Percentiles rank a stretch among this genome's conserved stretches.
These are phyloP conservation scores for Pseudogymnoascus sp. DNA, from an alignment of 2,329 filamentous ascomycete genomes.

Conservation along the genomic window DNA sequence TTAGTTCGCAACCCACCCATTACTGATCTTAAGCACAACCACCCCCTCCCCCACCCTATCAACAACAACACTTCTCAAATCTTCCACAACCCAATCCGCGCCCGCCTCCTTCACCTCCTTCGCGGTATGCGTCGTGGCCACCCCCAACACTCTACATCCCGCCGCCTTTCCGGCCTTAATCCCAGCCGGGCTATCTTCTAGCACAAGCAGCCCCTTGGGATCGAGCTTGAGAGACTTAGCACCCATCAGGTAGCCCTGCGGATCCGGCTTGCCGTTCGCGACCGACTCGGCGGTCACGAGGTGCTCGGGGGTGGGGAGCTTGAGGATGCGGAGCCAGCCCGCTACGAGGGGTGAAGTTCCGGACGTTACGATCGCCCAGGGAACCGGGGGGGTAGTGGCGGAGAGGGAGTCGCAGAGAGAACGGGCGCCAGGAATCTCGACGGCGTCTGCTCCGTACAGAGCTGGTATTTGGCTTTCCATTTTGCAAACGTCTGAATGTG, in stretches of 20 bases:
- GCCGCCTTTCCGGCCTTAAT: slow-evolving; percentile 63
- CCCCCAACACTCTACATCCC: slow-evolving; percentile 57
- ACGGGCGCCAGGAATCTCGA: slow-evolving; percentile 79
- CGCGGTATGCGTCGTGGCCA: slow-evolving; percentile 57
- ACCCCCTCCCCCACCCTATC: slow-evolving; percentile 29
- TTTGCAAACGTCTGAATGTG: slow-evolving; percentile 58
- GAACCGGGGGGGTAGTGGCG: slow-evolving; percentile 37
- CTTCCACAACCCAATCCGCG: slow-evolving; percentile 61
- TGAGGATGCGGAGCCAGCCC: slow-evolving; percentile 63
- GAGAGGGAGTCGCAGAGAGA: slow-evolving; percentile 61
- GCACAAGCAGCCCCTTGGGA: slow-evolving; percentile 42
- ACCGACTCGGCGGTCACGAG: slow-evolving; percentile 73
- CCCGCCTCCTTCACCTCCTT: slow-evolving; percentile 52
- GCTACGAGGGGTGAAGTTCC: slow-evolving; percentile 59
- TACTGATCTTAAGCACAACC: slow-evolving; percentile 22
- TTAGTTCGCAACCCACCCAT: slow-evolving; percentile 15
- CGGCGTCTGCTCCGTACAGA: slow-evolving; percentile 66
- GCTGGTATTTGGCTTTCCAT: slow-evolving; percentile 73
- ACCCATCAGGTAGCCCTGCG: slow-evolving; percentile 63
- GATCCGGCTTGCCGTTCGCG: slow-evolving; percentile 67
- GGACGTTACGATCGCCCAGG: slow-evolving; percentile 81
- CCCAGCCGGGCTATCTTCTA: slow-evolving; percentile 64
- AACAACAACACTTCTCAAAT: slow-evolving; percentile 54
- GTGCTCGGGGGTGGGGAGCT: slow-evolving; percentile 55
- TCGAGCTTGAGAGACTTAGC: slow-evolving; percentile 43